Conservation (phyloP, 2,329 filamentous ascomycete genomes). For the Sporothrix dimorphospora region DNA sequence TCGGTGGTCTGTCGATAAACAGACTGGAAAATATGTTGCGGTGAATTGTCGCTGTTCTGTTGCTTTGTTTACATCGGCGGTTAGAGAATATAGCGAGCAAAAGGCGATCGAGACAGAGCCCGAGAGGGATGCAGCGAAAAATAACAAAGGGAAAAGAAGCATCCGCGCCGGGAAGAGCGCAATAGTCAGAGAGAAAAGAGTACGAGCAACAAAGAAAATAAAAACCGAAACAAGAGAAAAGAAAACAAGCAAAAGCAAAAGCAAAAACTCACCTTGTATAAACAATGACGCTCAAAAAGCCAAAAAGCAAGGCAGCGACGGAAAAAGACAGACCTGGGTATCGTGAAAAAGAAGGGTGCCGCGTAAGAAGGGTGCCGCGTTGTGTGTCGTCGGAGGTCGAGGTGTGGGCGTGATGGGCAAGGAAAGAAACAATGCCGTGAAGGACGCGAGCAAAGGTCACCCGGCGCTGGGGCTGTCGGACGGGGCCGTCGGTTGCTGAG, state of each 20-base stretch:
- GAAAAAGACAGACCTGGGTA: constrained; percentile 19
- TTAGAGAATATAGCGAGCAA: background rate
- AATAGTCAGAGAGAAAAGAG: background rate
- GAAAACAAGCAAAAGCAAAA: background rate
- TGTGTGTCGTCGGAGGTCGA: constrained; percentile 8
- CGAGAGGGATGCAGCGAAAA: background rate
- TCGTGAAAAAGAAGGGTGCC: constrained; percentile 15
- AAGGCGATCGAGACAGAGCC: background rate
- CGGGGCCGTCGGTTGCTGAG: constrained; percentile 29
- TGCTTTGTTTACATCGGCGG: constrained; percentile 9
- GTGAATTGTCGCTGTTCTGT: background rate
- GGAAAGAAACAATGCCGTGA: constrained; percentile 10
- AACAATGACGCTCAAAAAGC: constrained; percentile 19
- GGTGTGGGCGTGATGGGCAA: constrained; percentile 21
- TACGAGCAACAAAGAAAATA: background rate
- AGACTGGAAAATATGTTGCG: background rate
- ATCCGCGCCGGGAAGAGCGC: background rate
- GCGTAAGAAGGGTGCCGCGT: constrained; percentile 9
- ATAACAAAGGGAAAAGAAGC: background rate
- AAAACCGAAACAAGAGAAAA: background rate
- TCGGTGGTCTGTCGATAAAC: constrained; percentile 4
- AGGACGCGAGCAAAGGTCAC: constrained; percentile 15
- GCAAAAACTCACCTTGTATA: constrained; percentile 4
- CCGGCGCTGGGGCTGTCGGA: constrained; percentile 7
- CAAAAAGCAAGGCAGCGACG: constrained; percentile 19